Conservation (phyloP, 1,139 yeast species). For the Nakaseomyces sp. region DNA sequence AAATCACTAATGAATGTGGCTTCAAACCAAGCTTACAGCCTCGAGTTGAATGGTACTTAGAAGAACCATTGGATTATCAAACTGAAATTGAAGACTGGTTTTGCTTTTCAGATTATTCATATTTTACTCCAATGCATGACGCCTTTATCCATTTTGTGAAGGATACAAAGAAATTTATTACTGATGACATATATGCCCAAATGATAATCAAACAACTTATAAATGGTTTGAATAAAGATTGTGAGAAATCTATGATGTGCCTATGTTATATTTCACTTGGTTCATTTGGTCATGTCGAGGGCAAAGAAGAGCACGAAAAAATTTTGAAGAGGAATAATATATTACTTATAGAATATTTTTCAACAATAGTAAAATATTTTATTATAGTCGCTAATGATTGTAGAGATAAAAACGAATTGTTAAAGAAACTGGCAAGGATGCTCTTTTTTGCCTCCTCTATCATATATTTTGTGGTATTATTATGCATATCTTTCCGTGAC, state of each 20-base stretch:
- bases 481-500: not conserved
- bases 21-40: slow-evolving; percentile 31
- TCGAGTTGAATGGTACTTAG: slow-evolving; percentile 39
- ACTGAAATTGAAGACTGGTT: slow-evolving; percentile 62
- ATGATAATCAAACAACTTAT: slow-evolving; percentile 10
- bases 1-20: slow-evolving; percentile 21
- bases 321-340: slow-evolving; percentile 20
- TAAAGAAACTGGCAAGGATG: slow-evolving; percentile 20
- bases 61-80: slow-evolving; percentile 36
- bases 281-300: slow-evolving; percentile 12
- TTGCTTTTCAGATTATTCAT: slow-evolving; percentile 39
- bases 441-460: slow-evolving; percentile 44
- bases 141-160: slow-evolving; percentile 17
- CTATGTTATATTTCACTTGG: slow-evolving; percentile 26
- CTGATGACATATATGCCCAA: slow-evolving; percentile 17
- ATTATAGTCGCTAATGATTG: slow-evolving; percentile 22
- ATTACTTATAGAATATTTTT: slow-evolving; percentile 13
- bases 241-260: slow-evolving; percentile 12
- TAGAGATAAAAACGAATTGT: slow-evolving; percentile 18
- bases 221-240: slow-evolving; percentile 3
- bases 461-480: slow-evolving; percentile 39
- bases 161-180: slow-evolving; percentile 19
- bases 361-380: slow-evolving; percentile 15
- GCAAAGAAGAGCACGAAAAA: slow-evolving; percentile 15
- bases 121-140: slow-evolving; percentile 14